Evolutionary conservation across 2,329 filamentous ascomycete species (phyloP), one percentile per base, ranked within the genome.

Genomic region (Samsoniella hepiali): DNA sequence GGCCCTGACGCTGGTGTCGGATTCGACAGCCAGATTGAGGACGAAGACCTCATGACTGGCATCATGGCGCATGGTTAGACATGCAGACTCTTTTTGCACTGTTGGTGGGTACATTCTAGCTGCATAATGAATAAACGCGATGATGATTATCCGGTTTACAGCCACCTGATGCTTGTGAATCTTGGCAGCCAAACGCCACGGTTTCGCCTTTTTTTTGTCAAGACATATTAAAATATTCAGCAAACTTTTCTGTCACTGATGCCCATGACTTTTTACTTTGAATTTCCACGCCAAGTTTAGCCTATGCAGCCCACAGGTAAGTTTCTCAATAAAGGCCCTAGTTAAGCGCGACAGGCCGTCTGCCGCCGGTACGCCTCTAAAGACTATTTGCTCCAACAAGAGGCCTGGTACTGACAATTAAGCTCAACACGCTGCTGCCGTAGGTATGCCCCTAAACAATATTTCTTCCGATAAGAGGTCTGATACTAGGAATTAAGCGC

Each of bases 31-130:
- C 75, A 79, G 57, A 75, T 85, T 44, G 83, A 86, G 62, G 84
- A 87, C n/a, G 84, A 87, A 70, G 84, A 87, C 66, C 71, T 87
- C 31, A 87, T 87, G 84, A 80, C 78, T 13, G 83, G 79, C 22
- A 72, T 78, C 22, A 47, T 73, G 60, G 67, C 68, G 36, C 67
- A 68, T 55, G 62, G 60, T 40, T 66, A 62, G 56, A 22, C 6
- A 7, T 11, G 32, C 31, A 31, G 9, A 17, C 22, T 56, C 4
- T 38, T 34, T 1, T 13, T 56, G 29, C 17, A 42, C 31, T 36
- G 11, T 31, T 36, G 27, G 49, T 44, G 27, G 49, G 2, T 38
- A 31, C 4, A 45, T 15, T 53, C 1, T 13, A 36, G 40, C 34
- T 55, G 34, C 40, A 62, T 62, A 62, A 62, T 62, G 59, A 62